Percentiles rank a stretch among this genome's conserved stretches.
These are phyloP conservation scores for Casuarina cunninghamiana DNA, from an alignment of 306 rosid species.

Conservation along the genomic window DNA sequence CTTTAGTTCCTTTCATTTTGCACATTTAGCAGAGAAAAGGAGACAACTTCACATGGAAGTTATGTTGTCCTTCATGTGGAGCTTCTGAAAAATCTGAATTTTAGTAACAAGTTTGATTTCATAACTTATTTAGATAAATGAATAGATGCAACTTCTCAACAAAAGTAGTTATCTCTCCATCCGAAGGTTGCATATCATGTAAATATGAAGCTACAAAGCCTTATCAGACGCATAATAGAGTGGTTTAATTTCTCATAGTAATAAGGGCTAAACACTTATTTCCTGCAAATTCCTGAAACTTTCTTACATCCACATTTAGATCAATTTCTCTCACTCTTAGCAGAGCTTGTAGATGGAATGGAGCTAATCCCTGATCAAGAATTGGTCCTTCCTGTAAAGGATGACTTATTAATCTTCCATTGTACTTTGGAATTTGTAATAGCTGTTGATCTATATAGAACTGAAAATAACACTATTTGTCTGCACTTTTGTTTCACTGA, in stretches of 20 bases:
- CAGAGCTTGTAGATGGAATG: not conserved
- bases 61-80: not conserved
- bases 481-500: not conserved
- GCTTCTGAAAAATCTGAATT: not conserved
- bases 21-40: not conserved
- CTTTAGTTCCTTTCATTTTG: not conserved
- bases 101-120: conserved; percentile 1
- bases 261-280: not conserved
- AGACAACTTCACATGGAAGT: not conserved
- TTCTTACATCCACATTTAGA: not conserved
- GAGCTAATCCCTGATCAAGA: not conserved
- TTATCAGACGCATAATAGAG: not conserved
- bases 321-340: not conserved
- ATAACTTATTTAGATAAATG: not conserved
- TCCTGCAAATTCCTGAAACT: not conserved
- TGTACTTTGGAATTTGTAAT: not conserved
- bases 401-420: not conserved
- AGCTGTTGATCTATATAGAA: not conserved
- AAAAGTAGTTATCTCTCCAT: not conserved
- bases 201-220: not conserved
- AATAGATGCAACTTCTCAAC: not conserved
- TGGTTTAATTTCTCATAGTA: not conserved
- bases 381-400: conserved; percentile 1
- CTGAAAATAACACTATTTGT: not conserved
- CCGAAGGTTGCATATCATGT: not conserved